Evolutionary conservation across 2,329 filamentous ascomycete genomes (phyloP).

Genomic region (Westerdykella ornata): DNA sequence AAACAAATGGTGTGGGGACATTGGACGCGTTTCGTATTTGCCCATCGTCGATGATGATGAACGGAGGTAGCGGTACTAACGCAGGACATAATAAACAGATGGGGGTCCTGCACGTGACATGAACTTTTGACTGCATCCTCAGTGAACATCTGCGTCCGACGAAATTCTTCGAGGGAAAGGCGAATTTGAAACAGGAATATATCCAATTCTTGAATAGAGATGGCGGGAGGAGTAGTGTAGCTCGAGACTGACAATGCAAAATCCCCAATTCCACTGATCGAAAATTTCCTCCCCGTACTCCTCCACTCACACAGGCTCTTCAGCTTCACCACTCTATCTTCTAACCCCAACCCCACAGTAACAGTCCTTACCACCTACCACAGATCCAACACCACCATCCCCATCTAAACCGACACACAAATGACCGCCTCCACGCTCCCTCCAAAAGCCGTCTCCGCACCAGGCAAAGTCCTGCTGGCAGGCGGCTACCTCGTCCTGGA

Average conservation of each 20-base stretch:
- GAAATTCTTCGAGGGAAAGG: neutral
- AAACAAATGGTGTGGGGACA: too few species aligned
- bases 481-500: constrained; percentile 95
- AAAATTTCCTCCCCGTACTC: neutral
- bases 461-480: constrained; percentile 90
- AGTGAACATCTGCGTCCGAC: neutral
- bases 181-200: neutral
- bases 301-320: neutral
- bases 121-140: neutral
- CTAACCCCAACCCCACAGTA: neutral
- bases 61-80: too few species aligned
- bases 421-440: constrained; percentile 28
- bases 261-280: neutral
- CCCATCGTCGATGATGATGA: too few species aligned
- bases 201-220: too few species aligned
- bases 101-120: neutral
- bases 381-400: neutral
- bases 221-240: too few species aligned
- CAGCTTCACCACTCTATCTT: neutral
- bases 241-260: neutral
- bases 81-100: neutral
- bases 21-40: too few species aligned
- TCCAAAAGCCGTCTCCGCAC: constrained; percentile 63
- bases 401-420: neutral
- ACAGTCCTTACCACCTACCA: neutral